These are phyloP conservation scores for Pelargonium cotyledonis DNA, from an alignment of 441 rosid genomes.

Conservation along the genomic window DNA sequence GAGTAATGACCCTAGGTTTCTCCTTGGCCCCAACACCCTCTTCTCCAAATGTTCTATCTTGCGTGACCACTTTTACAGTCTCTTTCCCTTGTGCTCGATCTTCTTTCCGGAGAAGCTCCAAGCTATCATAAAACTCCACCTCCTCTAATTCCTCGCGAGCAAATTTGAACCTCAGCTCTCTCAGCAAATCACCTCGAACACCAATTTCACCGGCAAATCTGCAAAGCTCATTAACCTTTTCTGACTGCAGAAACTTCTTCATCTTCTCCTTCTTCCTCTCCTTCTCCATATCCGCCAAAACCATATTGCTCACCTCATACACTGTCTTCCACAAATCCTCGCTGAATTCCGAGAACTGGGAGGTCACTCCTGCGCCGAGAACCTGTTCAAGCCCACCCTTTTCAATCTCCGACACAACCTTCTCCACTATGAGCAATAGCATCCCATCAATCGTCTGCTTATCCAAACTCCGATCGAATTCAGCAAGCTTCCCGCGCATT, in stretches of 20 bases:
- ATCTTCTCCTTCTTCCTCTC: slow-evolving; percentile 76
- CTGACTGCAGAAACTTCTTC: slow-evolving; percentile 62
- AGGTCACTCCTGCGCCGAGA: slow-evolving; percentile 30
- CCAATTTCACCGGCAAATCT: slow-evolving; percentile 91
- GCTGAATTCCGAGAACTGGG: slow-evolving; percentile 51
- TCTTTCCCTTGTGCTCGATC: slow-evolving; percentile 16
- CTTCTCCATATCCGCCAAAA: slow-evolving; percentile 75
- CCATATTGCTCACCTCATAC: slow-evolving; percentile 72
- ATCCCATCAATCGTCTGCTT: slow-evolving; percentile 56
- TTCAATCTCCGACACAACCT: slow-evolving; percentile 65
- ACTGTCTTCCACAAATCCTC: slow-evolving; percentile 77
- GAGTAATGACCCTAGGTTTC: slow-evolving; percentile 35
- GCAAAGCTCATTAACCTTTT: slow-evolving; percentile 74
- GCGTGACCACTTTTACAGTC: slow-evolving; percentile 15
- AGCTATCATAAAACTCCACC: slow-evolving; percentile 52
- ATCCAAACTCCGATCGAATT: slow-evolving; percentile 49
- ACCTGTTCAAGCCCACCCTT: slow-evolving; percentile 44
- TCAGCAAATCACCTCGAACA: slow-evolving; percentile 73
- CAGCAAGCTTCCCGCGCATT: slow-evolving; percentile 65
- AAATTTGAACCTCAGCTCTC: slow-evolving; percentile 88
- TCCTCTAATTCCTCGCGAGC: slow-evolving; percentile 87
- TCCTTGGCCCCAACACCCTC: slow-evolving; percentile 32
- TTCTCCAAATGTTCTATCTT: slow-evolving; percentile 25
- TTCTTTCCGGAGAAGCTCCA: slow-evolving; percentile 40
- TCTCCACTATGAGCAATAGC: slow-evolving; percentile 65